Conservation (phyloP, 1,284 basidiomycete genomes). For the Rhodotorula sp. region DNA sequence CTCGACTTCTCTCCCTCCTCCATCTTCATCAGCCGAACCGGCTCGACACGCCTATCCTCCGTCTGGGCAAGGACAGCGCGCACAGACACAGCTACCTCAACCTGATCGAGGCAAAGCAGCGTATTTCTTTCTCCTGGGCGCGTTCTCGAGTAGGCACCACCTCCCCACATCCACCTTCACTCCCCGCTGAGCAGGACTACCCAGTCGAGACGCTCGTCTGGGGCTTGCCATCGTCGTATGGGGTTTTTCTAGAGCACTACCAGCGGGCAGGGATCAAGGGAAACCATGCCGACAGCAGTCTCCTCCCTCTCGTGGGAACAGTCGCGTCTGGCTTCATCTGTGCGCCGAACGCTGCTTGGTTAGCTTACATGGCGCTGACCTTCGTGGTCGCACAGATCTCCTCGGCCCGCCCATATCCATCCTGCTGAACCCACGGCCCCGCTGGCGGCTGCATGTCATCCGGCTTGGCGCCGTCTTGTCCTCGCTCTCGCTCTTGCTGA, state of each 20-base stretch:
- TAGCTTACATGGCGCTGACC: background rate
- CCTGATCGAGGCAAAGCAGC: constrained; percentile 20
- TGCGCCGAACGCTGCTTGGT: background rate
- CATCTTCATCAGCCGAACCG: background rate
- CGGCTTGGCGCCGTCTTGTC: constrained; percentile 14
- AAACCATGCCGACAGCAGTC: background rate
- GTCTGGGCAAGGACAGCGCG: background rate
- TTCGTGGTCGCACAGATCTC: background rate
- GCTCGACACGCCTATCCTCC: constrained; percentile 6
- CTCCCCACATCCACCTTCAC: background rate
- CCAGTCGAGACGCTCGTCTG: constrained; percentile 52
- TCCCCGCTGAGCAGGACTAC: background rate
- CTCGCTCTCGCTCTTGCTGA: constrained; percentile 9
- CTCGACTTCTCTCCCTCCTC: background rate
- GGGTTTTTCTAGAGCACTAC: constrained; percentile 28
- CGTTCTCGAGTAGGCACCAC: constrained; percentile 43
- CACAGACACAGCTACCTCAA: background rate
- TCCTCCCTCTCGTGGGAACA: constrained; percentile 24
- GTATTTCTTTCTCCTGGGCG: constrained; percentile 47
- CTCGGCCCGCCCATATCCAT: constrained; percentile 29
- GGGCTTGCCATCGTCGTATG: constrained; percentile 51
- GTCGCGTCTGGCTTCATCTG: constrained; percentile 25
- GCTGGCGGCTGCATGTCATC: constrained; percentile 14
- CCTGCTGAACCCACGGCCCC: constrained; percentile 28
- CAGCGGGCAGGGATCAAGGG: constrained; percentile 12